Percentiles rank a stretch among this genome's conserved stretches.
These are phyloP conservation scores for Ophiosphaerella narmari DNA, from an alignment of 2,329 filamentous ascomycete genomes.

Conservation along the genomic window DNA sequence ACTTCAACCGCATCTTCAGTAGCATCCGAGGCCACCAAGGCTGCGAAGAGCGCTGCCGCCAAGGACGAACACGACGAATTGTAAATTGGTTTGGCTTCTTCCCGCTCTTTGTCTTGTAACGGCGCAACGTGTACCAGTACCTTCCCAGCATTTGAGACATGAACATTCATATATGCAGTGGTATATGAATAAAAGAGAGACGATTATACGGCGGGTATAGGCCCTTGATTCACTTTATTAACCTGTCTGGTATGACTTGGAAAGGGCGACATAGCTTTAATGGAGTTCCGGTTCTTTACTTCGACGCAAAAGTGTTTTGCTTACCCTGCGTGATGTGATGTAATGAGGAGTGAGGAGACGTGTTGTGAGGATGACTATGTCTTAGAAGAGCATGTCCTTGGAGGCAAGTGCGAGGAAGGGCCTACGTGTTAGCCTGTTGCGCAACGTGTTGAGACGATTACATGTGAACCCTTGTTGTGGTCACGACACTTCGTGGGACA, in stretches of 20 bases:
- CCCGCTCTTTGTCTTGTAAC: slow-evolving; percentile 15
- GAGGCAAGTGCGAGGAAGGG: too few species aligned
- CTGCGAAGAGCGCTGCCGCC: slow-evolving; percentile 46
- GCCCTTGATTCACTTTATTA: slow-evolving; percentile 12
- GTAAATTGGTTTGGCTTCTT: slow-evolving; percentile 56
- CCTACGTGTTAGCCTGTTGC: too few species aligned
- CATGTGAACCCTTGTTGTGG: too few species aligned
- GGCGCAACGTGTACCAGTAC: slow-evolving; percentile 24
- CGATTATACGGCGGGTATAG: slow-evolving; percentile 24
- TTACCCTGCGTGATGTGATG: background rate
- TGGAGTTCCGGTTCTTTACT: slow-evolving; percentile 32
- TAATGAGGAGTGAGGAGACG: background rate
- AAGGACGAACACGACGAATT: slow-evolving; percentile 70
- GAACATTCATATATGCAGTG: slow-evolving; percentile 10
- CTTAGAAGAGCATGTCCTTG: too few species aligned
- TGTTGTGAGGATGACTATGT: background rate
- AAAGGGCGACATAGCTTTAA: slow-evolving; percentile 31
- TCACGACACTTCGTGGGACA: too few species aligned
- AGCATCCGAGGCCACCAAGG: slow-evolving; percentile 44
- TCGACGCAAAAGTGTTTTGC: slow-evolving; percentile 6
- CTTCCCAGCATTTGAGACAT: slow-evolving; percentile 24
- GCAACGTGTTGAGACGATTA: too few species aligned
- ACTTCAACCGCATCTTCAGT: slow-evolving; percentile 41
- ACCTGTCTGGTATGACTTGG: slow-evolving; percentile 14
- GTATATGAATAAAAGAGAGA: slow-evolving; percentile 32